phyloP scores from a whole-genome alignment of 164 flowering plant species.

The Aristolochia californica region DNA sequence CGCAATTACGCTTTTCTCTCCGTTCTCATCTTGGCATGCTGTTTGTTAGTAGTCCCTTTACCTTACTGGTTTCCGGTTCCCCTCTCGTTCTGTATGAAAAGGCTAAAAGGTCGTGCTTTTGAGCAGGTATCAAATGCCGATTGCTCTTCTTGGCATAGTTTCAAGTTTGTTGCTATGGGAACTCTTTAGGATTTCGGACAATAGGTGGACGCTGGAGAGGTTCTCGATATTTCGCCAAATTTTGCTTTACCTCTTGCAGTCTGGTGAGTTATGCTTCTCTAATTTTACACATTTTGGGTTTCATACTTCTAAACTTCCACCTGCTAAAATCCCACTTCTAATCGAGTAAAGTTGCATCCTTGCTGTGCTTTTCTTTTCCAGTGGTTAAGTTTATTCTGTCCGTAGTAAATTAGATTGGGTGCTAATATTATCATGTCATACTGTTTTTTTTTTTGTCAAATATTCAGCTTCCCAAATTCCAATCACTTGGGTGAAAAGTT shows the following conservation, averaged over 20 bases:
- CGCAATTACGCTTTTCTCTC: slow-evolving; percentile 55
- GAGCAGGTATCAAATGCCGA: slow-evolving; percentile 68
- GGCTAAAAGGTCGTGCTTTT: neutral
- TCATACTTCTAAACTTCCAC: no score
- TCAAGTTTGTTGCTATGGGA: slow-evolving; percentile 73
- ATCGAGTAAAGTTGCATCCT: no score
- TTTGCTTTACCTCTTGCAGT: slow-evolving; percentile 45
- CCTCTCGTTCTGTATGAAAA: neutral
- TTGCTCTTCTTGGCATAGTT: slow-evolving; percentile 63
- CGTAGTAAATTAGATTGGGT: no score
- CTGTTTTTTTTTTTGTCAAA: no score
- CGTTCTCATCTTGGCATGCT: slow-evolving; percentile 55
- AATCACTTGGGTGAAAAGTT: no score
- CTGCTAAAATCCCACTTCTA: no score
- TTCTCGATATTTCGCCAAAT: slow-evolving; percentile 31
- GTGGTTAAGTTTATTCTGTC: no score
- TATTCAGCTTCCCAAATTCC: no score
- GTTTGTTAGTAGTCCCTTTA: slow-evolving; percentile 36
- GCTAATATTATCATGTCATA: no score
- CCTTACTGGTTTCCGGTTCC: neutral
- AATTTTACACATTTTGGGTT: no score
- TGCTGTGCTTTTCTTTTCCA: no score
- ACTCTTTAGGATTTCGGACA: slow-evolving; percentile 32
- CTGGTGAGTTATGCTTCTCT: slow-evolving; percentile 34
- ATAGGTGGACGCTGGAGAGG: slow-evolving; percentile 39